Conservation (phyloP, 192 early-diverging fungal genomes). For the Backusella liffmaniae region DNA sequence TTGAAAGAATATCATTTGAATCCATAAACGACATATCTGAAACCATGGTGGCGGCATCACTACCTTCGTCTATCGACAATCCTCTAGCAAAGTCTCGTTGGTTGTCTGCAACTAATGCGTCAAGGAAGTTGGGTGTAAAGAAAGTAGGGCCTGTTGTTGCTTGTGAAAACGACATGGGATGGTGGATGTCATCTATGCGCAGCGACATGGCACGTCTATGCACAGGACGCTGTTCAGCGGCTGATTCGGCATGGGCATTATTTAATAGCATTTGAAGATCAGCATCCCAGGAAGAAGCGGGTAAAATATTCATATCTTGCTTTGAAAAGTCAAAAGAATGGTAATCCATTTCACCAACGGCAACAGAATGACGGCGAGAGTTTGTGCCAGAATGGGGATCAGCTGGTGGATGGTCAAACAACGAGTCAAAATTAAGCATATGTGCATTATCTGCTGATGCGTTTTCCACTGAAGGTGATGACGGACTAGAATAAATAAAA, state of each 20-base stretch:
- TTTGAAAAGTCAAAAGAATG: constrained; percentile 25
- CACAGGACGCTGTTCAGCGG: background rate
- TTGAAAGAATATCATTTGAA: background rate
- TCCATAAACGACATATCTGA: constrained; percentile 11
- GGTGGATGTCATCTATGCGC: background rate
- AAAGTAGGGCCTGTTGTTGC: background rate
- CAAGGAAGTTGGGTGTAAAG: constrained; percentile 12
- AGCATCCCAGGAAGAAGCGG: background rate
- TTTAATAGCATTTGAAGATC: constrained; percentile 12
- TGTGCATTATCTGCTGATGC: background rate
- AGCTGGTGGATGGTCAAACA: constrained; percentile 6
- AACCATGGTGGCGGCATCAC: background rate
- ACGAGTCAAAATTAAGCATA: constrained; percentile 1
- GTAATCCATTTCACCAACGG: constrained; percentile 32
- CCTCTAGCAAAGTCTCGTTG: background rate
- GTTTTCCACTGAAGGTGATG: constrained; percentile 15
- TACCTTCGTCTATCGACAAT: background rate
- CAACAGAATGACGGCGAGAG: constrained; percentile 34
- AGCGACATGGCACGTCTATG: constrained; percentile 3
- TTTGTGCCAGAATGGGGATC: constrained; percentile 12
- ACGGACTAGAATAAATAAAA: constrained; percentile 27
- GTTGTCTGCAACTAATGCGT: constrained; percentile 15
- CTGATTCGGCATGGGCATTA: background rate
- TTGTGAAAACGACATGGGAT: background rate
- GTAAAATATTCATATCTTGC: background rate